Evolutionary conservation across 2,329 filamentous ascomycete species (phyloP).

Genomic region (Epichloe bromicola): DNA sequence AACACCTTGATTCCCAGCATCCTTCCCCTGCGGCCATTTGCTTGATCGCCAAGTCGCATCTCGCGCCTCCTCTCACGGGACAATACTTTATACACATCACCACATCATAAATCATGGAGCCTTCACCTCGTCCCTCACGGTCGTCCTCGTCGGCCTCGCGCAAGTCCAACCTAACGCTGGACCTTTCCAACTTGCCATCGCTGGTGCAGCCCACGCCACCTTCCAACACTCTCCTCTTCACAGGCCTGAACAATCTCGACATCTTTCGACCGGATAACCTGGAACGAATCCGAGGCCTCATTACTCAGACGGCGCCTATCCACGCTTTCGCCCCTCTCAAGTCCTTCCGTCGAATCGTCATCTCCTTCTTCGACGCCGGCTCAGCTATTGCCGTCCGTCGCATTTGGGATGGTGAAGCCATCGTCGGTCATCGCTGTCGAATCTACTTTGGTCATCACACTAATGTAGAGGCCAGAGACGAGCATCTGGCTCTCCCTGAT

Average conservation of each 20-base stretch:
- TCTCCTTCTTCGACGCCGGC: constrained; percentile 60
- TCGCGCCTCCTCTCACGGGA: not conserved
- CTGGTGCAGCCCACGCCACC: constrained; percentile 59
- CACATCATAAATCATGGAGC: constrained; percentile 18
- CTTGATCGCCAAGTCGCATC: not conserved
- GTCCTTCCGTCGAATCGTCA: constrained; percentile 69
- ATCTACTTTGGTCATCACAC: constrained; percentile 58
- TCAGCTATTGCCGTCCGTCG: constrained; percentile 59
- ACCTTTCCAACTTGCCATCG: constrained; percentile 60
- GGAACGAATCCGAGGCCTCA: constrained; percentile 57
- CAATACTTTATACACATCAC: constrained; percentile 3
- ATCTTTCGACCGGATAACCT: constrained; percentile 66
- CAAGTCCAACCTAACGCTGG: constrained; percentile 48
- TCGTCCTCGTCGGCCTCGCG: constrained; percentile 33
- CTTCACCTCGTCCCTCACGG: constrained; percentile 24
- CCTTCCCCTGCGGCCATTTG: not conserved
- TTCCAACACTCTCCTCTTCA: constrained; percentile 75
- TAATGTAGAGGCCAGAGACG: constrained; percentile 38
- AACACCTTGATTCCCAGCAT: not conserved
- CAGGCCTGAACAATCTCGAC: constrained; percentile 59
- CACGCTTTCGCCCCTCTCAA: constrained; percentile 71
- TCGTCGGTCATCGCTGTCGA: constrained; percentile 56
- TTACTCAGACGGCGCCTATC: constrained; percentile 56
- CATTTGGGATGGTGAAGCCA: constrained; percentile 59
- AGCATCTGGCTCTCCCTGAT: constrained; percentile 53